Evolutionary conservation across 1,284 basidiomycete species (phyloP).

Genomic region (Laetiporus sulphureus): DNA sequence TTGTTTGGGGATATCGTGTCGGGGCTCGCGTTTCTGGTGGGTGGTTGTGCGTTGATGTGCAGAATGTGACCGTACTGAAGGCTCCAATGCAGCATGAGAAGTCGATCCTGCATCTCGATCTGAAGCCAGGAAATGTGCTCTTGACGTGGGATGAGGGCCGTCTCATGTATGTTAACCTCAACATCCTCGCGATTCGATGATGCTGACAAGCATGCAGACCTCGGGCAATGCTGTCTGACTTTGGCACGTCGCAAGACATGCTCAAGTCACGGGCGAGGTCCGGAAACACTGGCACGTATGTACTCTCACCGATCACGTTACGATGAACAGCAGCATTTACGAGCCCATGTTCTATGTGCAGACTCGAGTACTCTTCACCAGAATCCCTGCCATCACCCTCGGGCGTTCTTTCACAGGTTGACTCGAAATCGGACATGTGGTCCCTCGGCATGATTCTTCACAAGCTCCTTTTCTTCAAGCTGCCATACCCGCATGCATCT

Average conservation of each 20-base stretch:
- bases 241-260: slow-evolving; percentile 91
- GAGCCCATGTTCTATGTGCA: slow-evolving; percentile 30
- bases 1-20: slow-evolving; percentile 75
- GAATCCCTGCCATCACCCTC: slow-evolving; percentile 75
- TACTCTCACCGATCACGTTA: slow-evolving; percentile 1
- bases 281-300: slow-evolving; percentile 87
- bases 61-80: not conserved
- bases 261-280: slow-evolving; percentile 64
- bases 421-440: slow-evolving; percentile 90
- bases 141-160: slow-evolving; percentile 89
- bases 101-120: slow-evolving; percentile 84
- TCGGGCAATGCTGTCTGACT: slow-evolving; percentile 87
- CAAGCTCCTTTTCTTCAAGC: slow-evolving; percentile 82
- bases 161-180: slow-evolving; percentile 70
- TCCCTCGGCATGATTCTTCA: slow-evolving; percentile 88
- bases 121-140: slow-evolving; percentile 91
- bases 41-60: slow-evolving; percentile 18
- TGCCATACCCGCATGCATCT: slow-evolving; percentile 70
- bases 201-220: slow-evolving; percentile 37
- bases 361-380: slow-evolving; percentile 78
- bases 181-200: slow-evolving; percentile 2
- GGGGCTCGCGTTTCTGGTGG: slow-evolving; percentile 76
- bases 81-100: slow-evolving; percentile 58
- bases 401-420: slow-evolving; percentile 64
- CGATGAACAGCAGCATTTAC: not conserved